Evolutionary conservation across 306 rosid species (phyloP).

Genomic region (Acmispon strigosus): DNA sequence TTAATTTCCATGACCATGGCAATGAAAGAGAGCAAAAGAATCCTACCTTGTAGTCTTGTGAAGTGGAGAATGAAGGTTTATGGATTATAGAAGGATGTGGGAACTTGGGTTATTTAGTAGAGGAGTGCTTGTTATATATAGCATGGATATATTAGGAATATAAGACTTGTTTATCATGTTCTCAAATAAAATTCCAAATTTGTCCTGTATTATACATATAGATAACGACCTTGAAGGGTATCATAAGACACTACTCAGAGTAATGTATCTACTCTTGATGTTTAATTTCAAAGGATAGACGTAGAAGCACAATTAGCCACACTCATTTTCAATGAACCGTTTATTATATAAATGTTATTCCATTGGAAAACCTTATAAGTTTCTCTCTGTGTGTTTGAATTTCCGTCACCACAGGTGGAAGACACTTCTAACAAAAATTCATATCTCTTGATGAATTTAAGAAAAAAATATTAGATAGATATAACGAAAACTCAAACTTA

Average conservation of each 20-base stretch:
- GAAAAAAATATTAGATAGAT: too few species aligned
- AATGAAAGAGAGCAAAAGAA: not conserved
- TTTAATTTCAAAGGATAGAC: conserved; percentile 16
- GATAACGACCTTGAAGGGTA: conserved; percentile 19
- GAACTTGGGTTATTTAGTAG: not conserved
- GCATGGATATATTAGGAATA: conserved; percentile 6
- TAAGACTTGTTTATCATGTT: conserved; percentile 7
- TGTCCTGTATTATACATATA: conserved; percentile 2
- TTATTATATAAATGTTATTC: not conserved
- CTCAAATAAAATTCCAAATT: conserved; percentile 14
- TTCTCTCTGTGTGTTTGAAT: too few species aligned
- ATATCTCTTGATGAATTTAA: too few species aligned
- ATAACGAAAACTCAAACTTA: too few species aligned
- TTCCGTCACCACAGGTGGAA: too few species aligned
- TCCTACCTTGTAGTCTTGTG: conserved; percentile 19
- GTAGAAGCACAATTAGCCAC: not conserved
- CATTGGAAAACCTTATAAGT: not conserved
- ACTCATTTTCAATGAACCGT: not conserved
- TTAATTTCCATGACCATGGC: not conserved
- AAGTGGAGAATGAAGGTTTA: not conserved
- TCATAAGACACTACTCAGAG: not conserved
- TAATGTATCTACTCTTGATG: not conserved
- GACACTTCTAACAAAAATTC: too few species aligned
- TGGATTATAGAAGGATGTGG: not conserved
- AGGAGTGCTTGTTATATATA: conserved; percentile 20